Evolutionary conservation across 306 rosid genomes (phyloP), one percentile per base, ranked within the genome.

Genomic region (Ormosia emarginata): DNA sequence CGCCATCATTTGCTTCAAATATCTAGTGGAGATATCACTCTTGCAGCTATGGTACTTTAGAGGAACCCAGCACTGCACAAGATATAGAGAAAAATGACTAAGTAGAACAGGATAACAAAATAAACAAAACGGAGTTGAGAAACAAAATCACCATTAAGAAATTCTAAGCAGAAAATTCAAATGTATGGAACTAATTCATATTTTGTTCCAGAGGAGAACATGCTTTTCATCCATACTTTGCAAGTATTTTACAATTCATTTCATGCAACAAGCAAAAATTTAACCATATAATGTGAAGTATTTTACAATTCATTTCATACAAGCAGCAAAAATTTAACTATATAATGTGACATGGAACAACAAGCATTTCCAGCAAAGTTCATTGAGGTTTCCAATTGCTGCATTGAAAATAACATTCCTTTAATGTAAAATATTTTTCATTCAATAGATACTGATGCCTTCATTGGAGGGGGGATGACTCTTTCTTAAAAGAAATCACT

Each of bases 1-100:
- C 24, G 69, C 84, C 79, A 69, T 83, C 98, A 95, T 92, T 84
- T 85, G 91, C 86, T 72, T 86, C 79, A 89, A 74, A 88, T 92
- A 93, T 87, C 78, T 83, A 79, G 89, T 79, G 1, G 97, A 89
- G 58, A 88, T 78, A 83, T 92, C 98, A 90, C 93, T 90, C 76
- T 88, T 89, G 57, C 90, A 80, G 79, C 91, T 83, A 88, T 95
- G 97, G 84, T 92, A 93, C 90, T 87, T 86, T 50, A 91, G 99
- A 75, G 98, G 88, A 89, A 93, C 81, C 97, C 94, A 95, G 43
- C 70, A 12, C 99, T 95, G 83, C 68, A 85, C 65, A 82, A 66
- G 68, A 81, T 46, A 77, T 47, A 43, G 78, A 80, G 74, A 72
- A 6, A 75, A 75, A 61, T 17, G 30, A 40, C 14, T 29, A 74